Percentiles rank a stretch among this genome's conserved stretches.
Conservation (phyloP, 2,329 filamentous ascomycete species). For the Exophiala phaeomuriformis region DNA sequence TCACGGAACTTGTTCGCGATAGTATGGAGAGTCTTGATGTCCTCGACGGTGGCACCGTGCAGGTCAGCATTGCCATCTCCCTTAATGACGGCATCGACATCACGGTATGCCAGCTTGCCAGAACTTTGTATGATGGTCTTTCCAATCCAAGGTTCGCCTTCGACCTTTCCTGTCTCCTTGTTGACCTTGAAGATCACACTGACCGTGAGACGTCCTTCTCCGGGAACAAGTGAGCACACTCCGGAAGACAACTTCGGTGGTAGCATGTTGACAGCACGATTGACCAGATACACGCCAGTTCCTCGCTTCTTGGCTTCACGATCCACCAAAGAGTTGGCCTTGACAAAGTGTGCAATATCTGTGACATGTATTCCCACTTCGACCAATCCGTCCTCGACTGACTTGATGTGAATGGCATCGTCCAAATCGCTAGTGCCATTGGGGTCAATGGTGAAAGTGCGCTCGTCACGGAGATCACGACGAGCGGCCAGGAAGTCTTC, state of each 20-base stretch:
- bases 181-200: constrained; percentile 92
- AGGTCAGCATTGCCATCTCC: constrained; percentile 57
- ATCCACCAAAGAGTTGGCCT: constrained; percentile 89
- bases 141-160: constrained; percentile 88
- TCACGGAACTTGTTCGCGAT: constrained; percentile 88
- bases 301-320: constrained; percentile 97
- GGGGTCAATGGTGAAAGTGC: constrained; percentile 85
- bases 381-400: constrained; percentile 71
- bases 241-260: constrained; percentile 78
- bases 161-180: constrained; percentile 69
- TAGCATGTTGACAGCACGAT: constrained; percentile 79
- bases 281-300: constrained; percentile 89
- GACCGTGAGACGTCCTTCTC: constrained; percentile 82
- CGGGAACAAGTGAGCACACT: constrained; percentile 77
- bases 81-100: constrained; percentile 75
- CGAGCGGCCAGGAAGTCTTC: constrained; percentile 65
- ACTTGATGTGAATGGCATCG: constrained; percentile 87
- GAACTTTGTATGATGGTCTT: constrained; percentile 88
- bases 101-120: constrained; percentile 73
- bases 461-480: constrained; percentile 83
- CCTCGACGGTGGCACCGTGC: constrained; percentile 60
- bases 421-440: constrained; percentile 82
- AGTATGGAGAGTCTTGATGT: constrained; percentile 70
- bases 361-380: constrained; percentile 94
- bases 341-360: constrained; percentile 94